phyloP scores from a whole-genome alignment of 495 filamentous ascomycete species.

The Aspergillus nidulans region DNA sequence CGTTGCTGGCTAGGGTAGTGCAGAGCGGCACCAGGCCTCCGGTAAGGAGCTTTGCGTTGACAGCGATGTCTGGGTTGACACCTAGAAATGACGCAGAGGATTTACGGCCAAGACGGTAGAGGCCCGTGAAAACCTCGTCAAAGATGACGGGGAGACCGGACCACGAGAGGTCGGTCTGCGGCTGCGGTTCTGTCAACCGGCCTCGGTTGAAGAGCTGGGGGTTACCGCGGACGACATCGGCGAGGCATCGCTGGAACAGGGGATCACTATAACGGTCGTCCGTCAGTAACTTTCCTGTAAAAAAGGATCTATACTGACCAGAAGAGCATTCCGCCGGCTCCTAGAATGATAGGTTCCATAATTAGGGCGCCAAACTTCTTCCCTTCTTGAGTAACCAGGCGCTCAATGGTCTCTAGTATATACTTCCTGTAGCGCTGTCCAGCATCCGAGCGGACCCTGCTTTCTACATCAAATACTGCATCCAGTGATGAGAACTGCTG shows the following conservation, averaged over 20 bases:
- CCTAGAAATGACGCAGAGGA: slow-evolving; percentile 61
- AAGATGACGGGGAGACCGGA: slow-evolving; percentile 68
- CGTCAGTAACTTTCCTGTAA: background rate
- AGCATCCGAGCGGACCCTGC: slow-evolving; percentile 36
- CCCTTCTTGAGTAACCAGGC: slow-evolving; percentile 47
- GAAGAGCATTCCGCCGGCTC: slow-evolving; percentile 74
- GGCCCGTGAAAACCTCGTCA: slow-evolving; percentile 78
- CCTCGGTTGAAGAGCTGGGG: slow-evolving; percentile 42
- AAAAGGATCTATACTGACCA: slow-evolving; percentile 44
- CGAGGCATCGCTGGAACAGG: slow-evolving; percentile 67
- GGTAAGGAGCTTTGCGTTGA: slow-evolving; percentile 75
- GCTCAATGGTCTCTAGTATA: slow-evolving; percentile 49
- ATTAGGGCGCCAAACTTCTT: slow-evolving; percentile 69
- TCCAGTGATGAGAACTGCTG: slow-evolving; percentile 46
- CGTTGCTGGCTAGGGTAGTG: slow-evolving; percentile 63
- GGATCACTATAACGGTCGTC: slow-evolving; percentile 52
- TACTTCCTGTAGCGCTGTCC: slow-evolving; percentile 51
- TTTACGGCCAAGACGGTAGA: slow-evolving; percentile 69
- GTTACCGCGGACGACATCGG: slow-evolving; percentile 55
- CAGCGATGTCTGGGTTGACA: slow-evolving; percentile 63
- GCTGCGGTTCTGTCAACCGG: slow-evolving; percentile 1
- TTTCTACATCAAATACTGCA: slow-evolving; percentile 58
- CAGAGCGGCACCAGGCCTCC: slow-evolving; percentile 73
- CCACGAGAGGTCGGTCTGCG: slow-evolving; percentile 43
- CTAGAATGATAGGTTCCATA: slow-evolving; percentile 69